Evolutionary conservation across 257 asterid genomes (phyloP), one percentile per base, ranked within the genome.

Genomic region (Nicotiana attenuata): DNA sequence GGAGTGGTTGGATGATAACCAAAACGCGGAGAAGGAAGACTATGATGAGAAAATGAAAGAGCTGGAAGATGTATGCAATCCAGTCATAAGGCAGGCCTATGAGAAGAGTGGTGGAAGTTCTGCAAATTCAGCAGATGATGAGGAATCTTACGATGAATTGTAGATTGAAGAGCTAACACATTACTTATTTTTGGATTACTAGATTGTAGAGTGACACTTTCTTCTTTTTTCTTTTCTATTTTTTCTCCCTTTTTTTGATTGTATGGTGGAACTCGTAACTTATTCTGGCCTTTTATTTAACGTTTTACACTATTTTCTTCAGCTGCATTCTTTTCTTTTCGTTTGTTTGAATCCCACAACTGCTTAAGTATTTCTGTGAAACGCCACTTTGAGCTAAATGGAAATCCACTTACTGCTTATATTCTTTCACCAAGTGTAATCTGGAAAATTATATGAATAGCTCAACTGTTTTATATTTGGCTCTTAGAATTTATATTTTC

Each of bases 1-100:
- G 0, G 85, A 79, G 52, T 82, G 88, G 85, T 38, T 82, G 73
- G 83, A 55, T n/a, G 88, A 85, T 69, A 82, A 82, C 35, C 81
- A 78, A 82, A 52, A 50, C 11, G 85, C 73, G 35, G 83, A 78
- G 15, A 85, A 78, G 64, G 56, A 38, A 5, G 81, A 81, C 14
- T 81, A 71, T 66, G 87, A 76, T 19, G 87, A 84, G 35, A 81
- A 84, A 41, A 55, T 84, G 82, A 81, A 81, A 76, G 85, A 84
- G 20, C 26, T 84, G 66, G 87, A 84, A 78, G 83, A 63, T 47
- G 81, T 85, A n/a, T 82, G 81, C 53, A 85, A 78, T 78, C 85
- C 85, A 59, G 13, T 82, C 24, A 78, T 85, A 50, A 77, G 56
- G 31, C 38, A 35, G 26, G 83, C 55, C 22, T 82, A 85, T 33